A percentile compares a stretch with the other conserved stretches of the same genome.
Evolutionary conservation across 108 stramenopile species (phyloP).

Genomic region (Chaetoceros tenuissimus): DNA sequence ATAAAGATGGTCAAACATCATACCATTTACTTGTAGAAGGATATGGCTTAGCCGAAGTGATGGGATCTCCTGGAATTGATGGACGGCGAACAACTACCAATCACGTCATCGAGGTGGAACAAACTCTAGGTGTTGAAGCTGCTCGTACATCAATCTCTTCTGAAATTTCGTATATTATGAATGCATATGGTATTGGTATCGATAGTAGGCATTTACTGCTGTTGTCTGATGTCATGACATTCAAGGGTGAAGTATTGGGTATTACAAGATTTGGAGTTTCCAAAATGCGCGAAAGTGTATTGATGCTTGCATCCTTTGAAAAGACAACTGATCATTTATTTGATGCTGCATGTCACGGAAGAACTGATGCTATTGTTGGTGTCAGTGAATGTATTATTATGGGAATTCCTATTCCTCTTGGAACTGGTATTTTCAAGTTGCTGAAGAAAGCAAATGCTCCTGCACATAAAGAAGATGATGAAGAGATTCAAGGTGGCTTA

Average conservation of each 20-base stretch:
- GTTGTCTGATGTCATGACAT: slow-evolving; percentile 98
- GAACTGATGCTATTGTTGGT: slow-evolving; percentile 92
- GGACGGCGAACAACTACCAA: slow-evolving; percentile 86
- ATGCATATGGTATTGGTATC: slow-evolving; percentile 93
- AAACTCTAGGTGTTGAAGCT: slow-evolving; percentile 94
- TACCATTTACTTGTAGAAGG: slow-evolving; percentile 97
- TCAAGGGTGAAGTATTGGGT: slow-evolving; percentile 96
- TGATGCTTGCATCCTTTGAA: slow-evolving; percentile 99
- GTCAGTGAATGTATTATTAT: slow-evolving; percentile 99
- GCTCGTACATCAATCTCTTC: slow-evolving; percentile 86
- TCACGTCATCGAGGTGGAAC: slow-evolving; percentile 94
- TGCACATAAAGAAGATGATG: neutral
- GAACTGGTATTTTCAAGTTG: slow-evolving; percentile 94
- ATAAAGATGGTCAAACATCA: slow-evolving; percentile 47
- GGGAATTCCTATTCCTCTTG: slow-evolving; percentile 97
- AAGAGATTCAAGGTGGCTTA: too few species aligned
- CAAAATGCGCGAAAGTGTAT: slow-evolving; percentile 96
- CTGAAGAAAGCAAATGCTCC: slow-evolving; percentile 55
- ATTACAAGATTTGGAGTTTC: slow-evolving; percentile 98
- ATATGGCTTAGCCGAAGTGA: slow-evolving; percentile 92
- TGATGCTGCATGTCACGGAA: slow-evolving; percentile 97
- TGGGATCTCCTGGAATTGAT: slow-evolving; percentile 92
- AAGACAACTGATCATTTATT: slow-evolving; percentile 99
- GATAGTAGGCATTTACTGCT: slow-evolving; percentile 92
- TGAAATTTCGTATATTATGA: slow-evolving; percentile 96